Percentiles rank a stretch among this genome's conserved stretches.
Evolutionary conservation across 768 basidiomycete species (phyloP).

Genomic region (Tubosaeta sp.): DNA sequence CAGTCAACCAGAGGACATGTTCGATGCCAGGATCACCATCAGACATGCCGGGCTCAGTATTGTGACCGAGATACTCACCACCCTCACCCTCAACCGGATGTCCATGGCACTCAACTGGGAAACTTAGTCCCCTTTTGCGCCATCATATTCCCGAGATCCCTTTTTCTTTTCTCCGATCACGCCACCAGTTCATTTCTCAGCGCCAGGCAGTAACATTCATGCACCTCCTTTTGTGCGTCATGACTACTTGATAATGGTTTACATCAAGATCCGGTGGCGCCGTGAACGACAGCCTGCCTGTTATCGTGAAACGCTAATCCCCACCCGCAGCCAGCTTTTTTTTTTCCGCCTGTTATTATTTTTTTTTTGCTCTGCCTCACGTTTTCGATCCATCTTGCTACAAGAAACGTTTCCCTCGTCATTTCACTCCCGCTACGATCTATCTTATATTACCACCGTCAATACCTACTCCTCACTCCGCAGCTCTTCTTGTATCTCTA

Average conservation of each 20-base stretch:
- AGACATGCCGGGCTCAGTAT: slow-evolving; percentile 53
- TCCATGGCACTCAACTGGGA: slow-evolving; percentile 56
- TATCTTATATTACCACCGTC: slow-evolving; percentile 18
- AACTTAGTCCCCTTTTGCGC: slow-evolving; percentile 1
- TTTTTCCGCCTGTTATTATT: not conserved
- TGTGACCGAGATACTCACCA: slow-evolving; percentile 75
- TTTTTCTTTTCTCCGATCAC: slow-evolving; percentile 3
- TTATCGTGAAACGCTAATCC: slow-evolving; percentile 16
- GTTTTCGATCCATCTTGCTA: slow-evolving; percentile 7
- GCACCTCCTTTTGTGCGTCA: not conserved
- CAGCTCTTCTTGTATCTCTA: slow-evolving; percentile 44
- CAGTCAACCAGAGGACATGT: slow-evolving; percentile 51
- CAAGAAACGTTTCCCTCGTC: not conserved
- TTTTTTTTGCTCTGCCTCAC: slow-evolving; percentile 1
- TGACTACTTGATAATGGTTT: not conserved
- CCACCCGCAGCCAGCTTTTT: slow-evolving; percentile 1
- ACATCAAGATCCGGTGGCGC: slow-evolving; percentile 3
- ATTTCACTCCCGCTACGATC: not conserved
- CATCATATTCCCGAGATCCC: not conserved
- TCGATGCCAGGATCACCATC: slow-evolving; percentile 58
- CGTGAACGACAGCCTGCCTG: slow-evolving; percentile 1
- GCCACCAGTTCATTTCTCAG: slow-evolving; percentile 4
- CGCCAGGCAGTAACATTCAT: not conserved
- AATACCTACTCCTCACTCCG: slow-evolving; percentile 13
- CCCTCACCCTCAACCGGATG: slow-evolving; percentile 71